Conservation (phyloP, 2,329 filamentous ascomycete genomes). For the Trichophyton benhamiae region DNA sequence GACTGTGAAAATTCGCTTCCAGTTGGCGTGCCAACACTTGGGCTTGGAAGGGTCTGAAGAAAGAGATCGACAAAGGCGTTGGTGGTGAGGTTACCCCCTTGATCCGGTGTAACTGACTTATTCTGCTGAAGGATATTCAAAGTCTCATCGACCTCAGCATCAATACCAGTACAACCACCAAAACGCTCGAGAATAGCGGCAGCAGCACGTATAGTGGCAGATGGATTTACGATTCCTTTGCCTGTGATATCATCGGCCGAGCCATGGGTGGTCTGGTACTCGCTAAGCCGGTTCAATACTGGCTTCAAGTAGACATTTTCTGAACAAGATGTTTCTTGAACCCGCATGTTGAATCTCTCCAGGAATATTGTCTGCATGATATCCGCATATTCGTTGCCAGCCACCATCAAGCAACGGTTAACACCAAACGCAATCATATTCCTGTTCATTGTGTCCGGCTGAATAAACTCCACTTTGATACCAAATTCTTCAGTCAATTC, state of each 20-base stretch:
- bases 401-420: background rate
- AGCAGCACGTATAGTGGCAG: slow-evolving; percentile 1
- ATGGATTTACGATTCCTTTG: slow-evolving; percentile 3
- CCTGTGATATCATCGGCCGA: slow-evolving; percentile 5
- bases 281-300: background rate
- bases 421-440: background rate
- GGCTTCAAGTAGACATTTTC: slow-evolving; percentile 1
- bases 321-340: slow-evolving; percentile 3
- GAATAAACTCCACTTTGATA: slow-evolving; percentile 3
- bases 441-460: slow-evolving; percentile 4
- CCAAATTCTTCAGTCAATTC: slow-evolving; percentile 2
- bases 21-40: background rate
- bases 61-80: background rate
- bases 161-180: background rate
- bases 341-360: background rate
- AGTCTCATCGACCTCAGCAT: background rate
- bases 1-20: background rate
- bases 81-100: slow-evolving; percentile 3
- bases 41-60: background rate
- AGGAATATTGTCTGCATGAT: slow-evolving; percentile 5
- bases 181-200: slow-evolving; percentile 3
- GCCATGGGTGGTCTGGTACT: slow-evolving; percentile 2
- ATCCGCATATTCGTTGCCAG: slow-evolving; percentile 3
- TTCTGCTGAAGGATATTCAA: background rate
- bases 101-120: slow-evolving; percentile 1